Base-by-base conservation (phyloP, 805 yeast genomes). In the Nakazawaea siamensis region DNA sequence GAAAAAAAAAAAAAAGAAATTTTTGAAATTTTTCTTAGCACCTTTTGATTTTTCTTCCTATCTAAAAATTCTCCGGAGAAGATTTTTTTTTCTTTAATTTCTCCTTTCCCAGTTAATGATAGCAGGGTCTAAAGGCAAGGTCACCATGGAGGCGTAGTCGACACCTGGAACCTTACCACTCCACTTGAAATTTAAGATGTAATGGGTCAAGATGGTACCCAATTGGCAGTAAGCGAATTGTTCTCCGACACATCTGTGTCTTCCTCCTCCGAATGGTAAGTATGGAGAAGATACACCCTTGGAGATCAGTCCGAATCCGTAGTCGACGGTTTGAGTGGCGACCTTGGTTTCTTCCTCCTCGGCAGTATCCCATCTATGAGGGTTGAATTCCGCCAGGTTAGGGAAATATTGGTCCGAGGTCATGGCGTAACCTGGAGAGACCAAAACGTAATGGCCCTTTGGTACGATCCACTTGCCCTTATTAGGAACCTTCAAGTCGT, bases 191-290 rank as follows among this genome's bases (percentile, higher is more conserved):
- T 80, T 76, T 58, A 79, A 81, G 23, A 90, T 70, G 55, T 68
- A 83, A 13, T 86, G 73, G 25, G 84, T 62, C 52, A 92, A 65
- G 41, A 92, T 68, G 33, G 92, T 78, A 33, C 95, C 95, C 45
- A 92, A 72, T 68, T 92, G 98, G 46, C 80, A 77, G 58, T 79
- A 85, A 18, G 98, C 98, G 64, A 92, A 92, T 57, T 90, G 97
- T 63, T 92, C 98, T 56, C 98, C 98, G 52, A 92, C 90, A 65
- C 98, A 92, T 66, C 98, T 82, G 60, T 92, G 98, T 71, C 98
- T 83, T 47, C 98, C 98, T 60, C 97, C 98, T 49, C 98, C 98
- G 52, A 92, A 92, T 37, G 98, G 98, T 56, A 92, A 74, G 63
- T 86, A 92, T 40, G 97, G 95, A 28, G 96, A 85, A 20, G 84